Percentiles rank a stretch among this genome's conserved stretches.
Conservation (phyloP, 2,329 filamentous ascomycete genomes). For the Aspergillus vadensis region DNA sequence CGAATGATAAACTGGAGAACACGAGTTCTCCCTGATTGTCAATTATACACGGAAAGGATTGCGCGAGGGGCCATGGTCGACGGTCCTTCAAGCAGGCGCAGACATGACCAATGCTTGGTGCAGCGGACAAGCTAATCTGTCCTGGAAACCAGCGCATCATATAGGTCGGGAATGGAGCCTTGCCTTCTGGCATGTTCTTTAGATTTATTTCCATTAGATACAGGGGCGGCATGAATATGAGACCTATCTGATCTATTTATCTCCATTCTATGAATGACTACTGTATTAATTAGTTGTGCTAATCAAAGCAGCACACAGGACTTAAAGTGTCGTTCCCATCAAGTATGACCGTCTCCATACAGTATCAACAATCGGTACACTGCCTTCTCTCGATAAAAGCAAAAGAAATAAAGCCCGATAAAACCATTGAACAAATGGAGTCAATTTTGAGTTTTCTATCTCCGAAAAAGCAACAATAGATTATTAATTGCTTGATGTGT, state of each 20-base stretch:
- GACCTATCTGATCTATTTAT: not conserved
- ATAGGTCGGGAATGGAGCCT: not conserved
- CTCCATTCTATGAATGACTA: no score
- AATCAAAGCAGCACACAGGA: no score
- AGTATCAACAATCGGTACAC: no score
- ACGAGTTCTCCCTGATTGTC: not conserved
- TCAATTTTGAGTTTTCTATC: no score
- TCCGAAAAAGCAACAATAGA: no score
- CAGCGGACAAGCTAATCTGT: not conserved
- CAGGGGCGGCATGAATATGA: not conserved
- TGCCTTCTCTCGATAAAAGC: no score
- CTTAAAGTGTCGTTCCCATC: no score
- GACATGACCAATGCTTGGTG: not conserved
- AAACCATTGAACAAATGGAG: no score
- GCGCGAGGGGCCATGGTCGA: not conserved
- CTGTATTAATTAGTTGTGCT: no score
- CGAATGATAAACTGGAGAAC: not conserved
- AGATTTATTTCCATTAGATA: conserved; percentile 1
- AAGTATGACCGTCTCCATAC: no score
- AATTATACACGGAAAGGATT: not conserved
- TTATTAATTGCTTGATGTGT: no score
- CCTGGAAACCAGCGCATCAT: not conserved
- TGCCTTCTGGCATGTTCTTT: not conserved
- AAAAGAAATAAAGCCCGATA: no score
- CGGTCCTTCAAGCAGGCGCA: not conserved